phyloP scores from a whole-genome alignment of 352 stramenopile genomes.

The Globisporangium ultimum region DNA sequence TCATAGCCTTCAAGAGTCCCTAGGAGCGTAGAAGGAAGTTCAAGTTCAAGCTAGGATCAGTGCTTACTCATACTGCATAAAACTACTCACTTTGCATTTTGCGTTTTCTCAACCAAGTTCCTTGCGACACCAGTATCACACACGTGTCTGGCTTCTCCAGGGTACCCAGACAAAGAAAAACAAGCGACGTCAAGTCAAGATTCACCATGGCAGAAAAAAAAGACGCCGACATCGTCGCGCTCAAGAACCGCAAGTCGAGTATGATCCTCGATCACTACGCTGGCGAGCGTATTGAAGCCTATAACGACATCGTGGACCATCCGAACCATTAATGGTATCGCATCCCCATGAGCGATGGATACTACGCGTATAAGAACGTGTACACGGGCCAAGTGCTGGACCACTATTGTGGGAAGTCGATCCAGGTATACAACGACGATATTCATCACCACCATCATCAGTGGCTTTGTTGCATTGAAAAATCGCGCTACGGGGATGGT shows the following conservation, averaged over 20 bases:
- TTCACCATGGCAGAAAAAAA: no score
- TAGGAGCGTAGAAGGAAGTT: no score
- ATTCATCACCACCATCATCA: neutral
- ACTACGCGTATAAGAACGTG: conserved; percentile 10
- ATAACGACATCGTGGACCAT: conserved; percentile 4
- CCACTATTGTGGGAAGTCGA: conserved; percentile 6
- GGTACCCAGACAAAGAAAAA: no score
- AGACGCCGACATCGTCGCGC: conserved; percentile 7
- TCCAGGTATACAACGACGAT: neutral
- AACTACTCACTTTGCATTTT: no score
- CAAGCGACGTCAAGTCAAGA: no score
- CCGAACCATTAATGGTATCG: conserved; percentile 10
- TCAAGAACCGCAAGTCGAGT: conserved; percentile 16
- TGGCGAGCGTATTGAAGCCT: conserved; percentile 11
- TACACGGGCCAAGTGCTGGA: conserved; percentile 7
- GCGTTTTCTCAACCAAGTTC: no score
- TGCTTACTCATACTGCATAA: no score
- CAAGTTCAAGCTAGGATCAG: no score
- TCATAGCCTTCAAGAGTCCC: no score
- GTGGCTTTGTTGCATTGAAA: neutral
- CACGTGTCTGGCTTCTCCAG: no score
- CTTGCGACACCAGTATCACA: no score
- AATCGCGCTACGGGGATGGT: neutral
- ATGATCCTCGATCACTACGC: conserved; percentile 16
- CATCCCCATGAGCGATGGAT: neutral